Evolutionary conservation across 2,329 filamentous ascomycete genomes (phyloP).

Genomic region (Penicillium sp.): DNA sequence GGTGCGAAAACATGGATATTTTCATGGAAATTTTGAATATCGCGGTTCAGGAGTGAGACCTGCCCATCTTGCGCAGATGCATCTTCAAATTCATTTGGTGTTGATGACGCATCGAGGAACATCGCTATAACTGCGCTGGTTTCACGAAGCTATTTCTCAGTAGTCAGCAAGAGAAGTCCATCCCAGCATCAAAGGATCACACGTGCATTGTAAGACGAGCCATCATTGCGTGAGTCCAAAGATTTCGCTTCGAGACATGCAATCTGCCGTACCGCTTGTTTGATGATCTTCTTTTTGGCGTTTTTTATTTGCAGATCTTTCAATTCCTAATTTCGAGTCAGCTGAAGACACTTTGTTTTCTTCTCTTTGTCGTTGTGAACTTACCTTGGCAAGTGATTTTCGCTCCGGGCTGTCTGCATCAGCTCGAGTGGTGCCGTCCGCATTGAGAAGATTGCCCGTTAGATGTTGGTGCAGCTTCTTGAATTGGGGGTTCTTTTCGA

Average conservation of each 20-base stretch:
- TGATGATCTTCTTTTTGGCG: constrained; percentile 32
- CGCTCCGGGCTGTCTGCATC: constrained; percentile 28
- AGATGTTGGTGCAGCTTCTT: constrained; percentile 39
- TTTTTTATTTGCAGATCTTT: constrained; percentile 29
- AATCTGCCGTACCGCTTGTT: constrained; percentile 27
- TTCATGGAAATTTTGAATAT: constrained; percentile 34
- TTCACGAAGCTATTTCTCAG: constrained; percentile 29
- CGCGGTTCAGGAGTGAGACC: constrained; percentile 28
- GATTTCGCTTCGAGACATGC: constrained; percentile 14
- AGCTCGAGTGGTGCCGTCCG: constrained; percentile 38
- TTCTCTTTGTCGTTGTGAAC: constrained; percentile 13
- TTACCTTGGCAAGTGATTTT: constrained; percentile 30
- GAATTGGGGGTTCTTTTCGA: constrained; percentile 40
- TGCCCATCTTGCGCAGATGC: not conserved
- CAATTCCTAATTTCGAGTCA: constrained; percentile 27
- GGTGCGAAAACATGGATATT: constrained; percentile 23
- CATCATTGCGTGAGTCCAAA: not conserved
- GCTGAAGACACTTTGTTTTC: not conserved
- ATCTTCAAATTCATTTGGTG: constrained; percentile 12
- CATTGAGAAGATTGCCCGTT: constrained; percentile 33
- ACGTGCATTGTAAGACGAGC: not conserved
- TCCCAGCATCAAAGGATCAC: not conserved
- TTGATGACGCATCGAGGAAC: constrained; percentile 31
- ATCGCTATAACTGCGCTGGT: constrained; percentile 32
- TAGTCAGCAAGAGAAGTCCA: constrained; percentile 14